These are phyloP conservation scores for Silybum marianum DNA, from an alignment of 129 eudicot genomes.

Conservation along the genomic window DNA sequence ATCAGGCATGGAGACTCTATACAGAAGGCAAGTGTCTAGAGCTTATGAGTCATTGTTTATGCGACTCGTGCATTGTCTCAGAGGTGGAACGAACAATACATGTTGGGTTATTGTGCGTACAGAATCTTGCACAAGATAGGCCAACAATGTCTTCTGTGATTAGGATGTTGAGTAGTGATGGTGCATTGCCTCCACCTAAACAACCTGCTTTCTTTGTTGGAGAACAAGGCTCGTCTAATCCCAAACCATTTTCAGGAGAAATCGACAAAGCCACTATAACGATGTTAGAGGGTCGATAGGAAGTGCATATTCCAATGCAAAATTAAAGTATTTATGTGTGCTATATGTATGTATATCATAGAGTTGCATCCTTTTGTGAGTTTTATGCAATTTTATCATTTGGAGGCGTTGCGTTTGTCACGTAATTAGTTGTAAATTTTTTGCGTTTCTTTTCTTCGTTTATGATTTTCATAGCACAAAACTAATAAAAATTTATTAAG, in stretches of 20 bases:
- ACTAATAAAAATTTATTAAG: too few species aligned
- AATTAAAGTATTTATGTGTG: too few species aligned
- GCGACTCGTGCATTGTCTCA: not conserved
- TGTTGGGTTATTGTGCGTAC: slow-evolving; percentile 38
- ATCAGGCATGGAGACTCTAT: slow-evolving; percentile 23
- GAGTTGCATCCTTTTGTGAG: too few species aligned
- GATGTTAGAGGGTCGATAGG: not conserved
- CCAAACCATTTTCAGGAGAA: not conserved
- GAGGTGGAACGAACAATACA: slow-evolving; percentile 22
- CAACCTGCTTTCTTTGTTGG: slow-evolving; percentile 31
- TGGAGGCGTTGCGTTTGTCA: too few species aligned
- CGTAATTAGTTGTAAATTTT: too few species aligned
- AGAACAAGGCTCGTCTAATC: not conserved
- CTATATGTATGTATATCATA: too few species aligned
- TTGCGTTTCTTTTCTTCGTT: too few species aligned
- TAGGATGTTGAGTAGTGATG: slow-evolving; percentile 27
- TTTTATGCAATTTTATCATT: too few species aligned
- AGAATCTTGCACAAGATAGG: slow-evolving; percentile 27
- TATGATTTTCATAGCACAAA: too few species aligned
- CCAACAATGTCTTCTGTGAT: slow-evolving; percentile 40
- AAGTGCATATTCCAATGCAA: too few species aligned
- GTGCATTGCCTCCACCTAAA: slow-evolving; percentile 31
- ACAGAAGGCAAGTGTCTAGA: slow-evolving; percentile 24
- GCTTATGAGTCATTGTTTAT: slow-evolving; percentile 16
- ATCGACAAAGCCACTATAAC: not conserved